These are phyloP conservation scores for Plasmodium fragile DNA, from an alignment of 169 alveolate species.

Conservation along the genomic window DNA sequence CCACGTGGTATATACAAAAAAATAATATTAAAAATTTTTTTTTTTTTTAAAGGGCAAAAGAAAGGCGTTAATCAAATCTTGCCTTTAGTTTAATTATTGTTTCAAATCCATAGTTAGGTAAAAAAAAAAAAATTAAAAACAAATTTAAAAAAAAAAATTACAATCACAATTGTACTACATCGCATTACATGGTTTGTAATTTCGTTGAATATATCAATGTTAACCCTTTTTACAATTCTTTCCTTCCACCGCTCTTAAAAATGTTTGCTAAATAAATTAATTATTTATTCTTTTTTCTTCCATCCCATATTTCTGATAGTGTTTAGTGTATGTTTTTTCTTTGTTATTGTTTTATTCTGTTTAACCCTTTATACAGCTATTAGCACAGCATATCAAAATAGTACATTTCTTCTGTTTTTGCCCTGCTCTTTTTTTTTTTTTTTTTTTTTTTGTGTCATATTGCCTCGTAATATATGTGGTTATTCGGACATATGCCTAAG, in stretches of 20 bases:
- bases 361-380: not conserved
- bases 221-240: not conserved
- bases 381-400: not conserved
- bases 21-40: not conserved
- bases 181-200: conserved; percentile 17
- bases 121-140: not conserved
- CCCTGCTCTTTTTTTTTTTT: not conserved
- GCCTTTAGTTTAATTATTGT: not conserved
- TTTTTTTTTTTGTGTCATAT: not conserved
- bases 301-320: conserved; percentile 11
- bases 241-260: conserved; percentile 3
- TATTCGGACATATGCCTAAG: not conserved
- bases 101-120: not conserved
- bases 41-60: not conserved
- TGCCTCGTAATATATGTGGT: not conserved
- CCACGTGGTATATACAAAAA: not conserved
- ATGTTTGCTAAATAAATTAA: conserved; percentile 23
- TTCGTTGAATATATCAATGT: conserved; percentile 10
- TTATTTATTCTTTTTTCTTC: conserved; percentile 9
- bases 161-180: not conserved
- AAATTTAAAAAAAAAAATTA: no score
- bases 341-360: not conserved
- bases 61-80: not conserved
- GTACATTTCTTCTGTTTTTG: not conserved
- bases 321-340: conserved; percentile 23